Evolutionary conservation across 2,329 filamentous ascomycete species (phyloP), one percentile per base, ranked within the genome.

Genomic region (Calonectria leucothoes): DNA sequence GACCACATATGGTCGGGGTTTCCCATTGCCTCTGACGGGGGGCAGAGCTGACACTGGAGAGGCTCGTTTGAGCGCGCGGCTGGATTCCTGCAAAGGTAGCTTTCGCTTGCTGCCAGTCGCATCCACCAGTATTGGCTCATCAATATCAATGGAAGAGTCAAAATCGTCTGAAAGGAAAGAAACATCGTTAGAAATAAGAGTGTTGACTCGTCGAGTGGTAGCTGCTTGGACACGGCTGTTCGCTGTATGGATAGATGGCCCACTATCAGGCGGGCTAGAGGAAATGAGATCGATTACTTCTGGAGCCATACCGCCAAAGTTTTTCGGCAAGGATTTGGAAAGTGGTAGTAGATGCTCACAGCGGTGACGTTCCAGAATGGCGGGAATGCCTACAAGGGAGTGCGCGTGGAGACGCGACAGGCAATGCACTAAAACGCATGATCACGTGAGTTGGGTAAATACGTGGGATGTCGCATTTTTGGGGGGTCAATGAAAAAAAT

Each of bases 141-240:
- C 83, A 2, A 87, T 71, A 11, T 85, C 83, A 6, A 83, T 80
- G 0, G 84, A 86, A 10, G 81, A 83, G 51, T 88, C 85, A 63
- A 86, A 87, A 52, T 88, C 87, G 27, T 81, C 79, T 11, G 79
- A 81, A n/a, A 81, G 69, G 37, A 81, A 76, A 3, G 76, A 31
- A 55, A 66, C 68, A 15, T 75, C 75, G 25, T 74, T 61, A 1
- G 71, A 72, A 1, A 23, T 23, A 45, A 74, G 20, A 6, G 69
- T 2, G 12, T 70, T 35, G 10, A 14, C 33, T 27, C 35, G 14
- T 12, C 31, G n/a, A 33, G 48, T 59, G 7, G 64, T 25, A n/a
- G 17, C 27, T 11, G 57, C 27, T 27, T 63, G 66, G 15, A 14
- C 49, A 23, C 59, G 45, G 29, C 6, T n/a, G 35, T 57, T 45